phyloP scores from a whole-genome alignment of 768 basidiomycete genomes.

The Lactarius pseudohatsudake region DNA sequence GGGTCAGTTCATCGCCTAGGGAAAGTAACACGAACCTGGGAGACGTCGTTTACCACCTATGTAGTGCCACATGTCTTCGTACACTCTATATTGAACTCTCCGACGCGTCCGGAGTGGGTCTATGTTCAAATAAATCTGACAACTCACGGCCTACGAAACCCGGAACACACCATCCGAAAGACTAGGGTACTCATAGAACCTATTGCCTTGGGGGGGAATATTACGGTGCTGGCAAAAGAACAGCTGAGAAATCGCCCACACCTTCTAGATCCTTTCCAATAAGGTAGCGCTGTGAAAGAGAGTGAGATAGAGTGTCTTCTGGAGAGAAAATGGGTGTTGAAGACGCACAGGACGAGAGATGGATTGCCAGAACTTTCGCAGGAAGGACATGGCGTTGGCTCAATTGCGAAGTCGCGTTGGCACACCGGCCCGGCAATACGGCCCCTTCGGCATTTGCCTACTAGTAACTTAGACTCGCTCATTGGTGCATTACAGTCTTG shows the following conservation, averaged over 20 bases:
- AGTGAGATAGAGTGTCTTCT: background rate
- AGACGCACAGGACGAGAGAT: slow-evolving; percentile 1
- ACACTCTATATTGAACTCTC: slow-evolving; percentile 22
- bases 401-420: too few species aligned
- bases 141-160: background rate
- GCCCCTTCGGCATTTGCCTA: too few species aligned
- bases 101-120: slow-evolving; percentile 22
- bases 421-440: too few species aligned
- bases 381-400: background rate
- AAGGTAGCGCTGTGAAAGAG: slow-evolving; percentile 11
- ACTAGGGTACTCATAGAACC: slow-evolving; percentile 29
- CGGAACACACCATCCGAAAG: slow-evolving; percentile 19
- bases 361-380: background rate
- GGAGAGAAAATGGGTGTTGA: background rate
- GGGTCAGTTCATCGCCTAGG: slow-evolving; percentile 2
- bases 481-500: too few species aligned
- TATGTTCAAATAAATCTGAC: background rate
- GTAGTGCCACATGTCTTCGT: slow-evolving; percentile 28
- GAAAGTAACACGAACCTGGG: slow-evolving; percentile 22
- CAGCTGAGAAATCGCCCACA: background rate
- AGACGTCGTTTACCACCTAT: slow-evolving; percentile 25
- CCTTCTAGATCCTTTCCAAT: slow-evolving; percentile 28
- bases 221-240: background rate
- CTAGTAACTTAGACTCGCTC: too few species aligned
- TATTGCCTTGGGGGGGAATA: slow-evolving; percentile 19